Conservation (phyloP, 805 yeast species). For the Metschnikowia dekortorum region DNA sequence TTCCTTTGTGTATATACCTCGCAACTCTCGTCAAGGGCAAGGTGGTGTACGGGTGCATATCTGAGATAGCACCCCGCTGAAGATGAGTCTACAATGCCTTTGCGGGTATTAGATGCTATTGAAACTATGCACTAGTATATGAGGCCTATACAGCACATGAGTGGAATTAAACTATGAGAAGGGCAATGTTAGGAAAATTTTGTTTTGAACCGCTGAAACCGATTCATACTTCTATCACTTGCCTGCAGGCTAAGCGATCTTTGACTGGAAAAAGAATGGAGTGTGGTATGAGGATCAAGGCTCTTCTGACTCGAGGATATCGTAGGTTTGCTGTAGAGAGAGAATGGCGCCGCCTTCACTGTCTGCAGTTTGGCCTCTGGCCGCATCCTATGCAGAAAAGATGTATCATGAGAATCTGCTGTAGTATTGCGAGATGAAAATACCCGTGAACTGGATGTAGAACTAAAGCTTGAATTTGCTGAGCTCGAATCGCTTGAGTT, state of each 20-base stretch:
- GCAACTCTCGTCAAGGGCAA: not conserved
- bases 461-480: not conserved
- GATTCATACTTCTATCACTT: conserved; percentile 23
- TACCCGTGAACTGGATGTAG: not conserved
- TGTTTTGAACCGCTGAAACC: conserved; percentile 32
- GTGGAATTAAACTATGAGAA: not conserved
- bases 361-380: conserved; percentile 6
- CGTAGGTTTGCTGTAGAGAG: conserved; percentile 33
- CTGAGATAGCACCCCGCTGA: not conserved
- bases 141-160: not conserved
- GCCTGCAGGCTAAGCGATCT: conserved; percentile 14
- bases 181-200: conserved; percentile 16
- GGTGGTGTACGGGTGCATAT: conserved; percentile 1
- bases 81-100: not conserved
- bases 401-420: not conserved
- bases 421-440: conserved; percentile 1
- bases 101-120: not conserved
- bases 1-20: not conserved
- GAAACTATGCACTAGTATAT: not conserved
- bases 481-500: not conserved
- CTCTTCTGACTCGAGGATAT: conserved; percentile 36
- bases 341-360: conserved; percentile 28
- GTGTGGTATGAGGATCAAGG: conserved; percentile 9
- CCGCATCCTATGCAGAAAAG: not conserved
- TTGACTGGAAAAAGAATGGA: conserved; percentile 11